Base-by-base conservation (phyloP, 371 early-diverging fungal genomes). In the Zychaea mexicana region DNA sequence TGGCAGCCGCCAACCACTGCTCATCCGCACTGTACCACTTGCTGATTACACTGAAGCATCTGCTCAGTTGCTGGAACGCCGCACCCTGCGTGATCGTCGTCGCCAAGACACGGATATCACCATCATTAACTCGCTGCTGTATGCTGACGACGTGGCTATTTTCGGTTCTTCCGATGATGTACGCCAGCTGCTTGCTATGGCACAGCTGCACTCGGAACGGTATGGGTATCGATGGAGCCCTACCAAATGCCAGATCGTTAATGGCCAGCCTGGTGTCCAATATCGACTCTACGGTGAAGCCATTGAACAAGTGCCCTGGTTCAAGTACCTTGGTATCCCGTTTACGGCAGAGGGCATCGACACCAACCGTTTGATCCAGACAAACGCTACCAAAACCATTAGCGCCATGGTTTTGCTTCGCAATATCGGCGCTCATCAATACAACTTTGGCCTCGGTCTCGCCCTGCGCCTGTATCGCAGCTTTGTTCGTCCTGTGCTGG, bases 171-270 rank as follows among this genome's bases (percentile, higher is more conserved):
- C 31, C 1, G 59, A 49, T 13, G 47, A 55, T 6, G 46, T 67
- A 2, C 49, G 8, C 1, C 31, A 15, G 4, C 31, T 74, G 28
- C 32, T 74, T 1, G 21, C 22, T 2, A 12, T 13, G 2, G 62
- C 55, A 19, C 63, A 66, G 46, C 21, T 24, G 0, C 67, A 74
- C 32, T 61, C 58, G 2, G 15, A 3, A 17, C 21, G 3, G 31
- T 30, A 57, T 9, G 68, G 69, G 1, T 72, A 68, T 47, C 61
- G 60, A 2, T 68, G 68, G 66, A 62, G 42, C 24, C 72, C 68
- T 2, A 39, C 32, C 45, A 72, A 72, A 52, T 72, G 65, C 32
- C 57, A 45, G 21, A n/a, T 67, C 7, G 2, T 26, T 60, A 15
- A 53, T 27, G 4, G 2, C n/a, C 68, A 1, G 15, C 13, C 4